Base-by-base conservation (phyloP, 1,284 basidiomycete genomes). In the Marasmius fiardii region DNA sequence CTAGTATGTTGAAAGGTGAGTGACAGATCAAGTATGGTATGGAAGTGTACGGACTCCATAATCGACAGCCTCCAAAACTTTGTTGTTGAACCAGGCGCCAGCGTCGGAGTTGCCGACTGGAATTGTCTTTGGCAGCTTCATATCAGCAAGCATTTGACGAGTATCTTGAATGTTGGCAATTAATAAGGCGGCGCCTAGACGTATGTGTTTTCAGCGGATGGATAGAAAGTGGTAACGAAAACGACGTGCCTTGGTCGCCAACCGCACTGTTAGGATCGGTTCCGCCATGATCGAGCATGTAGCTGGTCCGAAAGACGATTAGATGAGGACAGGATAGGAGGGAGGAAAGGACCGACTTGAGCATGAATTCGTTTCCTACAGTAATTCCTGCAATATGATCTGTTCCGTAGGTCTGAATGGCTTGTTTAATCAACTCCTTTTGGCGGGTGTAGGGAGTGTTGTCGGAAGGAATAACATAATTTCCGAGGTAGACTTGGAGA, bases 31-130 rank as follows among this genome's bases (percentile, higher is more conserved):
- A 16, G 11, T 7, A 45, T 44, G 21, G 18, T 12, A 44, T 28
- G 16, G 23, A 20, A 28, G 34, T 18, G 48, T 39, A 73, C 79
- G 51, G 69, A 86, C 84, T 44, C 85, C 88, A 62, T 88, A 96
- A 68, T 98, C 93, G 23, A 90, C 78, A 1, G 79, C 79, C 20
- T 70, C 64, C 1, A 92, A 79, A 20, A 98, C 83, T 56, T 79
- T 63, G 0, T 69, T 83, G 63, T 90, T 94, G 76, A 96, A 91
- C 72, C 85, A 90, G 56, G 83, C 83, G 24, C 95, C 95, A 8
- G 95, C 96, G 65, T 99, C 95, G 6, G 92, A 84, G 12, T 86
- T 97, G 18, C 96, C 96, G 31, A 98, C 82, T 0, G 85, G 84
- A 51, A 95, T 74, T 12, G 66, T 73, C 63, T 83, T 81, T 52